phyloP scores from a whole-genome alignment of 768 basidiomycete genomes.

The Polyporus arcularius region DNA sequence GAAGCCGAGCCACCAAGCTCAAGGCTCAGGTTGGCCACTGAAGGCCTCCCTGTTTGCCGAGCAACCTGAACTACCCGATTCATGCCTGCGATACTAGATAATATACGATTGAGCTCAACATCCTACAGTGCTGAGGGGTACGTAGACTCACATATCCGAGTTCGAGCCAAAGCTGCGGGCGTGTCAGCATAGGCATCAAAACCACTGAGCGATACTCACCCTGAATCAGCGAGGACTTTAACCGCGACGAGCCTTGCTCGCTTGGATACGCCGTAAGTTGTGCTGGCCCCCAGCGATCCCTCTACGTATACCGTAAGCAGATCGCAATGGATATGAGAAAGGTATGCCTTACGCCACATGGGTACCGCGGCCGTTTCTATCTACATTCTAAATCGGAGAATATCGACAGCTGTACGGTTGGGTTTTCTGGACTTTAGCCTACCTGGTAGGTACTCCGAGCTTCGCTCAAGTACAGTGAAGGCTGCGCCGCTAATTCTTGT shows the following conservation, averaged over 20 bases:
- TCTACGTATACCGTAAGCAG: background rate
- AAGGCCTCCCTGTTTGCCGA: too few relatives aligned
- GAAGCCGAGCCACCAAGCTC: too few relatives aligned
- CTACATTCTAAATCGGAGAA: background rate
- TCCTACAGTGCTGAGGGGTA: too few relatives aligned
- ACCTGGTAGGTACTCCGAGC: background rate
- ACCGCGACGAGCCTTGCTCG: conserved; percentile 24
- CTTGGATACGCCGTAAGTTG: conserved; percentile 22
- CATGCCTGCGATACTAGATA: too few relatives aligned
- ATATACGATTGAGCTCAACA: too few relatives aligned
- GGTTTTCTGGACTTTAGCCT: background rate
- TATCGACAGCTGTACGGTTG: background rate
- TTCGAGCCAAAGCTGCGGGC: background rate
- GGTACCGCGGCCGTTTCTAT: background rate
- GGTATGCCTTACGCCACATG: background rate
- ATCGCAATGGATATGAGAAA: background rate
- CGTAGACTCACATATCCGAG: background rate
- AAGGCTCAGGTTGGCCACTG: too few relatives aligned
- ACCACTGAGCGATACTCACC: background rate
- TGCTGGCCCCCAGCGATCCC: background rate
- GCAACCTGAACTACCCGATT: too few relatives aligned
- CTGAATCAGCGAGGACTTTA: conserved; percentile 23
- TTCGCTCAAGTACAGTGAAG: too few relatives aligned
- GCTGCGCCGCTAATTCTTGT: too few relatives aligned
- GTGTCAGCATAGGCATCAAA: background rate